Percentiles rank a stretch among this genome's conserved stretches.
Evolutionary conservation across 495 filamentous ascomycete species (phyloP).

Genomic region (Coniosporium apollinis): DNA sequence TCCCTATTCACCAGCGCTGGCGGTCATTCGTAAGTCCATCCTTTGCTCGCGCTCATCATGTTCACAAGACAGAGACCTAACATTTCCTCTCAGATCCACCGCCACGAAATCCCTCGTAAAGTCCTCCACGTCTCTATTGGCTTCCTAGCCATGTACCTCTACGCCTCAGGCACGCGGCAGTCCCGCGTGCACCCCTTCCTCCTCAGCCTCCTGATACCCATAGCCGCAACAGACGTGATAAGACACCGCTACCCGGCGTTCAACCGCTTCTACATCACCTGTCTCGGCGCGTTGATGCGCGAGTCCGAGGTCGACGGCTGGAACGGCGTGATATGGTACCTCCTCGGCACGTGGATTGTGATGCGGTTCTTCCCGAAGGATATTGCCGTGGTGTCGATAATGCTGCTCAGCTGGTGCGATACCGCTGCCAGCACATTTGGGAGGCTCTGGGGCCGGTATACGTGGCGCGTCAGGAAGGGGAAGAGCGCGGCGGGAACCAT

Average conservation of each 20-base stretch:
- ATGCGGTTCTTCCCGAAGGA: slow-evolving; percentile 86
- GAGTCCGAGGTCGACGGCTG: slow-evolving; percentile 83
- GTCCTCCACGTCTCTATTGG: slow-evolving; percentile 83
- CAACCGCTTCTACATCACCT: slow-evolving; percentile 74
- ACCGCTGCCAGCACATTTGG: slow-evolving; percentile 91
- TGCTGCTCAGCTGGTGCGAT: slow-evolving; percentile 94
- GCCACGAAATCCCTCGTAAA: slow-evolving; percentile 64
- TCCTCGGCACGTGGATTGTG: slow-evolving; percentile 74
- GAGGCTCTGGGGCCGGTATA: slow-evolving; percentile 72
- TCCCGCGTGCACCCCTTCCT: slow-evolving; percentile 65
- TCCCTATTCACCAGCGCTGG: slow-evolving; percentile 76
- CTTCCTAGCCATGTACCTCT: slow-evolving; percentile 74
- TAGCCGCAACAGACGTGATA: slow-evolving; percentile 62
- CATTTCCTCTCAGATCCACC: slow-evolving; percentile 32
- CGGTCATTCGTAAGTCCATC: slow-evolving; percentile 39
- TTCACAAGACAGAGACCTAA: neutral
- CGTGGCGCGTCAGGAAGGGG: slow-evolving; percentile 61
- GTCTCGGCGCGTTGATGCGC: slow-evolving; percentile 81
- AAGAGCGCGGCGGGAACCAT: slow-evolving; percentile 84
- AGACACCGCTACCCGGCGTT: slow-evolving; percentile 65
- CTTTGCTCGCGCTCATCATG: neutral
- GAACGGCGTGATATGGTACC: slow-evolving; percentile 95
- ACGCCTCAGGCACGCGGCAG: slow-evolving; percentile 57
- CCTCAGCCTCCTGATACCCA: slow-evolving; percentile 70
- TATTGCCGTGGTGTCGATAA: slow-evolving; percentile 70